phyloP scores from a whole-genome alignment of 208 protist genomes.

The Blechomonas ayalai region DNA sequence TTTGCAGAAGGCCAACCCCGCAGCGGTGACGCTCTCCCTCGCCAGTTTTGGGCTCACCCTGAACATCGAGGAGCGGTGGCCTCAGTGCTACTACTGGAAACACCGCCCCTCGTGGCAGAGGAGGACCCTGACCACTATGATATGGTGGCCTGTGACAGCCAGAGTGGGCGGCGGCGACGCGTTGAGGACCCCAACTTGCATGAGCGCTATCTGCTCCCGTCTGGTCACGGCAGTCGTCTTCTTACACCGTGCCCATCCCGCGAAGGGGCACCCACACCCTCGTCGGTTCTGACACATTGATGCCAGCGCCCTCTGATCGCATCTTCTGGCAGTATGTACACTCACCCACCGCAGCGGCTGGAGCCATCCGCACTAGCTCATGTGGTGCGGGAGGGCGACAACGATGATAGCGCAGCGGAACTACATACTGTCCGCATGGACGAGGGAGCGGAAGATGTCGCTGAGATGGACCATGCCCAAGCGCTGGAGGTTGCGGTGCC shows the following conservation, averaged over 20 bases:
- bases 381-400: too few species aligned
- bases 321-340: too few species aligned
- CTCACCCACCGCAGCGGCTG: too few species aligned
- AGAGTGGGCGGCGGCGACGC: background rate
- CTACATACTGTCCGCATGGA: too few species aligned
- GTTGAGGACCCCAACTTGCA: constrained; percentile 7
- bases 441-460: too few species aligned
- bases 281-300: too few species aligned
- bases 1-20: constrained; percentile 59
- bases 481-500: too few species aligned
- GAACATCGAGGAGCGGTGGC: background rate
- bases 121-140: constrained; percentile 13
- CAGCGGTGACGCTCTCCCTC: constrained; percentile 10
- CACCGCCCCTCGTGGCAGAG: constrained; percentile 22
- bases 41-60: constrained; percentile 11
- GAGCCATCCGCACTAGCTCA: too few species aligned
- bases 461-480: too few species aligned
- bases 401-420: too few species aligned
- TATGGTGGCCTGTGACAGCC: background rate
- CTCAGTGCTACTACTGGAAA: constrained; percentile 7
- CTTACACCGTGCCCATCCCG: constrained; percentile 1
- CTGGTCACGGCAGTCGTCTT: background rate
- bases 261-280: too few species aligned
- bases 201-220: constrained; percentile 1
- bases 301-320: too few species aligned